Evolutionary conservation across 2,329 filamentous ascomycete species (phyloP), one percentile per base, ranked within the genome.

Genomic region (Alternaria dauci): DNA sequence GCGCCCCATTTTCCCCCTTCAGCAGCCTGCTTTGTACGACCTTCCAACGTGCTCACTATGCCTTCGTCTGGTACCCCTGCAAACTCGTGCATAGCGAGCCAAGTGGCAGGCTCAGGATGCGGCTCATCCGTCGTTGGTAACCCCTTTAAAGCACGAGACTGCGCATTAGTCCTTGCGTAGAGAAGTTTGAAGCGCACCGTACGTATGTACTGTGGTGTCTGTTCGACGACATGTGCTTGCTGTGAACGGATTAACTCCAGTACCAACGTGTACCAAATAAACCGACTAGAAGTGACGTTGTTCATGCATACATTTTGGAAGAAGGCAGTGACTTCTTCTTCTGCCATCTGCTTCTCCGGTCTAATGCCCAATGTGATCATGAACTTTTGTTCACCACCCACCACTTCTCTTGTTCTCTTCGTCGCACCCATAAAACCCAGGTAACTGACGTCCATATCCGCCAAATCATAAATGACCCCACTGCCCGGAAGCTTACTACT

Each of bases 61-160:
- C 16, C 58, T 5, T 50, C 28, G 1, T 28, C 36, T 1, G 70
- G 69, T 8, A 61, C 36, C 0, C 44, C 55, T 3, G 62, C 59
- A 30, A 76, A 75, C 48, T 74, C 71, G 54, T 76, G 69, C 1
- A 76, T 52, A n/a, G 65, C 68, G 36, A 70, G 43, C 70, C 70
- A 75, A 9, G 66, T 73, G 5, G 67, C 65, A 9, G 68, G 68
- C 28, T 74, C 71, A 18, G 69, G 68, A 36, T 55, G 52, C 1
- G 71, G 65, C 46, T 71, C 71, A 23, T 61, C 64, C 4, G 65
- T 71, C 6, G 69, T 65, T 5, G 71, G 63, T 4, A 76, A 53
- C 0, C 73, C 74, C 47, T 75, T 76, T 41, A 74, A 41, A 26
- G 59, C 66, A 26, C 71, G 62, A 28, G 71, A 75, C 43, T 75